Evolutionary conservation across 306 rosid genomes (phyloP), one percentile per base, ranked within the genome.

Genomic region (Parietaria judaica): DNA sequence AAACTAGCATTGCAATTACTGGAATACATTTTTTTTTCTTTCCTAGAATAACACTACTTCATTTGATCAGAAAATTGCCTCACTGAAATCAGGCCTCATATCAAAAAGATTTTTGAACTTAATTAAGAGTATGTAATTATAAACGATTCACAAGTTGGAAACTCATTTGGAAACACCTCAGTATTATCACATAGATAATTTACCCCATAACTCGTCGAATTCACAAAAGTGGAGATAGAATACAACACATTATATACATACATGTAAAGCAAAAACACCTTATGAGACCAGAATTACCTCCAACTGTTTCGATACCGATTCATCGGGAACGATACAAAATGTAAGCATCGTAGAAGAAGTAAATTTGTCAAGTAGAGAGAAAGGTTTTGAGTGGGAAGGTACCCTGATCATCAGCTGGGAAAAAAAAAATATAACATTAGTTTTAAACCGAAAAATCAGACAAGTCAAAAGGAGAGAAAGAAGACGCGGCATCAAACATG

Each of bases 221-320:
- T 11, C 15, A 49, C 53, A 11, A 7, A 68, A 49, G 6, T 35
- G 2, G 15, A 49, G 53, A 36, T 13, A 48, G 38, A 15, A 1
- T 7, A 56, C 36, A 41, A 3, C 45, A 41, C 9, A 41, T 5
- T 8, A 41, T 41, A 41, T 41, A 8, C 45, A 41, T 41, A 41
- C 45, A 41, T 41, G 45, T 41, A 41, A 41, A 8, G 9, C 45
- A 41, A 41, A 41, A 41, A 8, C 45, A 41, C 45, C 1, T 41
- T 41, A 5, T 41, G 14, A 23, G 23, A 45, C 14, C 48, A 10
- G 5, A 56, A 63, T 57, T 79, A 88, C 98, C 98, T 92, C 87
- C 68, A 92, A 72, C 74, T 80, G 90, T 74, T 82, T 86, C 74
- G 71, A 65, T 64, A 77, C 70, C 60, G 95, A 75, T 73, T 88